Base-by-base conservation (phyloP, 345 rosid species). In the Hypericum androsaemum region DNA sequence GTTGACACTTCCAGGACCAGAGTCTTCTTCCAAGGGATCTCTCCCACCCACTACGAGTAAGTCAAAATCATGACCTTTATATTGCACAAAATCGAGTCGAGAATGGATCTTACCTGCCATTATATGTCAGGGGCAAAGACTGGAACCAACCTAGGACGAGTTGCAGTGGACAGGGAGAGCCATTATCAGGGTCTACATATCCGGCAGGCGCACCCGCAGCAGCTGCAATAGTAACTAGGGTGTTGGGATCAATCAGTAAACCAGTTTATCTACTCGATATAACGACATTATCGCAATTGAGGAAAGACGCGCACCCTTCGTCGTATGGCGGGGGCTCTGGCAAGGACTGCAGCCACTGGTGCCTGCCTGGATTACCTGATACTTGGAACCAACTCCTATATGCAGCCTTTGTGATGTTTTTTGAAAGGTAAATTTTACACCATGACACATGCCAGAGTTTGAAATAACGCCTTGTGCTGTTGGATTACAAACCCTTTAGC, bases 281-380 rank as follows among this genome's bases (percentile, higher is more conserved):
- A 12, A 73, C 80, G 7, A 6, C 6, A 0, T 59, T 77, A 10
- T 77, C 86, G 0, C 71, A 71, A 5, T 56, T 67, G 11, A 74
- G 83, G 40, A 75, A 64, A 61, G 85, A 82, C 6, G 89, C 76
- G 0, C 85, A 82, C 41, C 89, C 89, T 0, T 74, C 89, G 0
- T 63, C 61, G 6, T 82, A 70, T 8, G 82, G 83, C 0, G n/a
- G n/a, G n/a, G n/a, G n/a, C n/a, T n/a, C n/a, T n/a, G n/a, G n/a
- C n/a, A n/a, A n/a, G n/a, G n/a, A 80, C 39, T 80, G 86, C 57
- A 80, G 67, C 56, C 82, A 74, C 17, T 77, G 86, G 86, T 80
- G 86, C 41, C 76, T 80, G 15, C 67, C 86, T 12, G 86, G 79
- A 40, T 76, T 77, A 14, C 85, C 89, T 36, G 85, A 82, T 43